These are phyloP conservation scores for Sesbania bispinosa DNA, from an alignment of 306 rosid genomes.

Conservation along the genomic window DNA sequence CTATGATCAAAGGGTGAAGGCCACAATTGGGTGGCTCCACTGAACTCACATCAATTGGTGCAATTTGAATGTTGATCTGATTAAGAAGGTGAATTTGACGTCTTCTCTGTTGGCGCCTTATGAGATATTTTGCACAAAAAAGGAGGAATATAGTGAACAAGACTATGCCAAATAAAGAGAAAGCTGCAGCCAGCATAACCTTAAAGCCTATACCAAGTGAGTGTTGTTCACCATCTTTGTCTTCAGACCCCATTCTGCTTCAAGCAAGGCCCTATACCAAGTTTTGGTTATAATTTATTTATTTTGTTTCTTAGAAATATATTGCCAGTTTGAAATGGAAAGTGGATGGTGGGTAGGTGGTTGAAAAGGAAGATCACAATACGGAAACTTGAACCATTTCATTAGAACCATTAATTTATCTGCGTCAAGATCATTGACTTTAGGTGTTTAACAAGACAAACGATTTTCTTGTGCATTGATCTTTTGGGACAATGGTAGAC, in stretches of 20 bases:
- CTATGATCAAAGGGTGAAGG: conserved; percentile 36
- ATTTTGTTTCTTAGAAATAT: not conserved
- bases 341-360: not conserved
- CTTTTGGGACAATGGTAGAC: not conserved
- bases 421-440: conserved; percentile 29
- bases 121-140: not conserved
- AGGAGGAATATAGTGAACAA: not conserved
- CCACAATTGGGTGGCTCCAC: conserved; percentile 28
- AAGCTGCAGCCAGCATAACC: conserved; percentile 18
- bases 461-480: not conserved
- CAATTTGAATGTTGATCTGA: conserved; percentile 4
- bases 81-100: not conserved
- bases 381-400: not conserved
- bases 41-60: conserved; percentile 8
- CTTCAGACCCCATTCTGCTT: conserved; percentile 15
- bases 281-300: not conserved
- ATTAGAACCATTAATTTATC: not conserved
- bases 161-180: conserved; percentile 26
- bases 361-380: not conserved
- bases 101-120: conserved; percentile 23
- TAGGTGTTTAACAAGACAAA: not conserved
- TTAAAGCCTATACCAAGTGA: not conserved
- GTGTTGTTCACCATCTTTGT: not conserved
- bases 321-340: not conserved
- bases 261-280: not conserved